Percentiles rank a stretch among this genome's conserved stretches.
These are phyloP conservation scores for Oehlia diaphana DNA, from an alignment of 192 early-diverging fungal genomes.

Conservation along the genomic window DNA sequence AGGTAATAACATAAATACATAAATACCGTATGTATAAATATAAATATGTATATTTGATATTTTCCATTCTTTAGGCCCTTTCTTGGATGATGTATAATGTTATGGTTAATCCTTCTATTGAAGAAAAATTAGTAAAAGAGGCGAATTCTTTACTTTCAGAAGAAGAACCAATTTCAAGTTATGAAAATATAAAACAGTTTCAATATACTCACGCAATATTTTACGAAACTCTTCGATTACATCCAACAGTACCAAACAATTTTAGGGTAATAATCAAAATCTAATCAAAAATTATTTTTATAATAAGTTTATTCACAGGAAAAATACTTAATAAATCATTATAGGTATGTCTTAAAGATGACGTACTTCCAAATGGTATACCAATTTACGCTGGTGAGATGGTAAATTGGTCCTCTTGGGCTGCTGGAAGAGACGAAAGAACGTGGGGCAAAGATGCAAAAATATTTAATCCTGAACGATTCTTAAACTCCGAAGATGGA, in stretches of 20 bases:
- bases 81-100: constrained; percentile 55
- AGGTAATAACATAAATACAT: constrained; percentile 28
- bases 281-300: too few relatives aligned
- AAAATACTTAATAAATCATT: neutral
- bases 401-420: constrained; percentile 52
- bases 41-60: too few relatives aligned
- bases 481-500: constrained; percentile 46
- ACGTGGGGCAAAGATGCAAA: constrained; percentile 69
- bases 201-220: constrained; percentile 47
- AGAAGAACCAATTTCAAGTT: constrained; percentile 12
- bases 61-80: constrained; percentile 22
- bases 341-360: constrained; percentile 49
- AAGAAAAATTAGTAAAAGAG: constrained; percentile 41
- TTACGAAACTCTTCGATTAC: constrained; percentile 61
- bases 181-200: constrained; percentile 34
- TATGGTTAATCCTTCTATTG: constrained; percentile 39
- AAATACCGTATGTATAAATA: too few relatives aligned
- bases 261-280: constrained; percentile 36
- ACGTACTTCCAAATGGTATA: constrained; percentile 62
- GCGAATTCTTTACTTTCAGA: constrained; percentile 2
- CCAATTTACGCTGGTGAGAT: constrained; percentile 48
- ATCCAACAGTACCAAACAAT: constrained; percentile 66
- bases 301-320: too few relatives aligned
- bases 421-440: constrained; percentile 48
- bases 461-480: constrained; percentile 66